phyloP scores from a whole-genome alignment of 371 early-diverging fungal species.

The Saksenaea vasiformis region DNA sequence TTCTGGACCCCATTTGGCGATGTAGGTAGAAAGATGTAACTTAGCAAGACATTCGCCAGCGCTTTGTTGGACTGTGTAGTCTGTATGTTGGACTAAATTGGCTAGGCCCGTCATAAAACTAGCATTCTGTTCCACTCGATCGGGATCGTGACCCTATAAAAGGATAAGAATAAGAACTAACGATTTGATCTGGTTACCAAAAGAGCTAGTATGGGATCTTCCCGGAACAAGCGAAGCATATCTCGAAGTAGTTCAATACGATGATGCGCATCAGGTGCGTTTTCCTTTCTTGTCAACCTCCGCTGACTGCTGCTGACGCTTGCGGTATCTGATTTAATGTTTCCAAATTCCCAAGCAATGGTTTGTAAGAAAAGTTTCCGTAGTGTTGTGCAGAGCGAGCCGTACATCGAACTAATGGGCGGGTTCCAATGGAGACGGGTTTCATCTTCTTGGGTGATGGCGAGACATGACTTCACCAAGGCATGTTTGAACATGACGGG shows the following conservation, averaged over 20 bases:
- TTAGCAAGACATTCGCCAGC: slow-evolving; percentile 72
- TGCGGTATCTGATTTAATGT: slow-evolving; percentile 9
- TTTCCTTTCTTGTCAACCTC: slow-evolving; percentile 18
- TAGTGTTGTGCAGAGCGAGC: slow-evolving; percentile 63
- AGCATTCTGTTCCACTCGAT: slow-evolving; percentile 60
- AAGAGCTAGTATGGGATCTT: slow-evolving; percentile 67
- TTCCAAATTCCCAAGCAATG: background rate
- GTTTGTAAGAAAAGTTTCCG: slow-evolving; percentile 67
- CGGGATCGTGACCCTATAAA: slow-evolving; percentile 24
- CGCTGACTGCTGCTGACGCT: slow-evolving; percentile 14
- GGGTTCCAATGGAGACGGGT: slow-evolving; percentile 74
- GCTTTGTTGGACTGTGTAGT: slow-evolving; percentile 58
- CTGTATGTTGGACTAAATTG: slow-evolving; percentile 60
- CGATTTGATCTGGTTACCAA: slow-evolving; percentile 39
- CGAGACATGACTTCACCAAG: slow-evolving; percentile 73
- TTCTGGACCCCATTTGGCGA: slow-evolving; percentile 62
- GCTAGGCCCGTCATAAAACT: slow-evolving; percentile 65
- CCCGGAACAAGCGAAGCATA: slow-evolving; percentile 69
- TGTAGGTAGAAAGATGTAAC: slow-evolving; percentile 51
- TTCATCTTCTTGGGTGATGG: slow-evolving; percentile 67
- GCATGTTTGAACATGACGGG: slow-evolving; percentile 72
- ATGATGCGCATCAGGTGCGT: slow-evolving; percentile 32
- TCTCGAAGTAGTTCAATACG: slow-evolving; percentile 66
- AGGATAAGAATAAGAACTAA: background rate
- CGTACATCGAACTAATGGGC: slow-evolving; percentile 60